Base-by-base conservation (phyloP, 78 protist genomes). In the Neovahlkampfia damariscottae region DNA sequence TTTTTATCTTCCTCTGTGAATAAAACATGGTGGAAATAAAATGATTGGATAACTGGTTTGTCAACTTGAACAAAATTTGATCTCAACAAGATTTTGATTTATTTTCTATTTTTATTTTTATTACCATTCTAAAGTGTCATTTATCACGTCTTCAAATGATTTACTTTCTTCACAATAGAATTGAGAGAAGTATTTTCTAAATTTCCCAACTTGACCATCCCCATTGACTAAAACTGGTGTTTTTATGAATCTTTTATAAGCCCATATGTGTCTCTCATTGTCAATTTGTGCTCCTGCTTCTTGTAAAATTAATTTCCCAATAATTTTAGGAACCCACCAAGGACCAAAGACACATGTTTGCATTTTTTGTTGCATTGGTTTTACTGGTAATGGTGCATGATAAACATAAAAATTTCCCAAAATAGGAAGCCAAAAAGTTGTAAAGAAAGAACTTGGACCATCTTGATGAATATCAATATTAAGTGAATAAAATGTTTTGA, bases 191-290 rank as follows among this genome's bases (percentile, higher is more conserved):
- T 70, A 77, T 2, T 37, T 30, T 10, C 80, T 35, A 70, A 27
- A 77, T 67, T 2, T 3, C 19, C 10, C 2, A 2, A 77, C 2
- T 27, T 68, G 80, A 2, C 80, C 80, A 38, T 77, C 80, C 19
- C 41, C 80, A 19, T 58, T 77, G 38, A 5, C 2, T 40, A 77
- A 5, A 5, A 77, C 27, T 27, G 80, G 80, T 29, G 9, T 72
- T n/a, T 10, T 2, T 32, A n/a, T 4, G 5, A 72, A 77, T 37
- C 4, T 50, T 38, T 77, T 77, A 5, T 5, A 5, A 19, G 50
- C 70, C 80, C 80, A 77, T 29, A 77, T 10, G n/a, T 5, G 69
- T 41, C 3, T 3, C 76, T 77, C 80, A 5, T 41, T 5, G 31
- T 6, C 72, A 70, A 77, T 67, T 19, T 77, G 80, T 9, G 50